Percentiles rank a stretch among this genome's conserved stretches.
These are phyloP conservation scores for Noccaea bulbosa DNA, from an alignment of 345 rosid genomes.

Conservation along the genomic window DNA sequence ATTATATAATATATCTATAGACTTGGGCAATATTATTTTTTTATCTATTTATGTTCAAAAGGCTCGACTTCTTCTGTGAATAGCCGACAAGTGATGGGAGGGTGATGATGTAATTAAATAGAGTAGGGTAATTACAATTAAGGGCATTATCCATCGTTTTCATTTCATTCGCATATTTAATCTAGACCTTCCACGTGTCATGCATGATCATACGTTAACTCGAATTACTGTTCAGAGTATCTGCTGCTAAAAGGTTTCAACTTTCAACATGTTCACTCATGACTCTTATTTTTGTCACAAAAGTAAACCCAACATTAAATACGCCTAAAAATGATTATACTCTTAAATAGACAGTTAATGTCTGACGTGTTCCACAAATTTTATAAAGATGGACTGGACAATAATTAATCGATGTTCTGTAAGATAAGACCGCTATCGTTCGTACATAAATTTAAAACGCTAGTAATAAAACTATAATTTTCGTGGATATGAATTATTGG, in stretches of 20 bases:
- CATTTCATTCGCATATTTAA: slow-evolving; percentile 21
- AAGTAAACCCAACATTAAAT: background rate
- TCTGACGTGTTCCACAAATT: background rate
- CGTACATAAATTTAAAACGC: background rate
- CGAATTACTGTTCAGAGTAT: background rate
- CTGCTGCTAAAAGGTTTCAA: slow-evolving; percentile 1
- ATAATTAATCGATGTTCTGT: background rate
- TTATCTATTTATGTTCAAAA: background rate
- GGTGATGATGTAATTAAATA: slow-evolving; percentile 9
- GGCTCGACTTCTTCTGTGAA: background rate
- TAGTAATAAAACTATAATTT: background rate
- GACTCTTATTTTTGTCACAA: slow-evolving; percentile 3
- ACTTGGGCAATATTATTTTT: background rate
- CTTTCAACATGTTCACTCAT: slow-evolving; percentile 13
- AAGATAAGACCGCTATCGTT: background rate
- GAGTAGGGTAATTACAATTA: slow-evolving; percentile 34
- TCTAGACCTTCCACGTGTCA: slow-evolving; percentile 27
- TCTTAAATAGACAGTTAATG: background rate
- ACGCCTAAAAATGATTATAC: background rate
- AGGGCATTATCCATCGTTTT: slow-evolving; percentile 28
- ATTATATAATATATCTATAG: background rate
- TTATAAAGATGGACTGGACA: slow-evolving; percentile 1
- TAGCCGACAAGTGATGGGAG: slow-evolving; percentile 36
- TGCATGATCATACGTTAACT: slow-evolving; percentile 21
- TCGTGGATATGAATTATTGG: slow-evolving; percentile 22